phyloP scores from a whole-genome alignment of 1,284 basidiomycete species.

The Tilletia caries region DNA sequence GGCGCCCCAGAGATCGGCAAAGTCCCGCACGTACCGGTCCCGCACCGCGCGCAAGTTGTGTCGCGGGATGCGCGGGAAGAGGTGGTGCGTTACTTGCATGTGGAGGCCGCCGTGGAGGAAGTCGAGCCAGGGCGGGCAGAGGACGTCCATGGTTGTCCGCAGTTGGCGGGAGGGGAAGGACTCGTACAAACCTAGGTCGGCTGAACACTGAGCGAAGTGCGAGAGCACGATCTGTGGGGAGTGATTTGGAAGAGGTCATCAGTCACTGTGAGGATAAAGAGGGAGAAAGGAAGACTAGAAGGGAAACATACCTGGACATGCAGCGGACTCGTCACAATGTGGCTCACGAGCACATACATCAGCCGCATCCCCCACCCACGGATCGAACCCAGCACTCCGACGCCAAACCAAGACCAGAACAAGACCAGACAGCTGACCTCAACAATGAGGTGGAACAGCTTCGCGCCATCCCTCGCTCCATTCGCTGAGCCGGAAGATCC shows the following conservation, averaged over 20 bases:
- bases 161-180: slow-evolving; percentile 89
- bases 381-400: slow-evolving; percentile 62
- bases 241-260: too few relatives aligned
- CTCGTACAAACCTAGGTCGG: slow-evolving; percentile 82
- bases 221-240: slow-evolving; percentile 81
- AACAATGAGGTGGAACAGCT: slow-evolving; percentile 42
- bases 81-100: slow-evolving; percentile 93
- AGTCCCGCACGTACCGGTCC: slow-evolving; percentile 72
- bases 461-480: not conserved
- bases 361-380: slow-evolving; percentile 67
- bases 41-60: slow-evolving; percentile 85
- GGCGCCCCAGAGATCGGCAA: slow-evolving; percentile 59
- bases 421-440: slow-evolving; percentile 68
- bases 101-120: slow-evolving; percentile 91
- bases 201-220: slow-evolving; percentile 93
- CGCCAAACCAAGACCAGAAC: slow-evolving; percentile 77
- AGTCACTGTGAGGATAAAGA: too few relatives aligned
- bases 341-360: slow-evolving; percentile 72
- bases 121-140: slow-evolving; percentile 75
- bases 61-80: slow-evolving; percentile 89
- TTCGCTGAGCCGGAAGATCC: not conserved
- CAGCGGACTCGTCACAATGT: slow-evolving; percentile 75
- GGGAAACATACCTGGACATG: slow-evolving; percentile 66
- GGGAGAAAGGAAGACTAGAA: too few relatives aligned
- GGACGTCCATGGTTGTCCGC: slow-evolving; percentile 91